Evolutionary conservation across 495 filamentous ascomycete genomes (phyloP), one percentile per base, ranked within the genome.

Genomic region (Penicillium daleae): DNA sequence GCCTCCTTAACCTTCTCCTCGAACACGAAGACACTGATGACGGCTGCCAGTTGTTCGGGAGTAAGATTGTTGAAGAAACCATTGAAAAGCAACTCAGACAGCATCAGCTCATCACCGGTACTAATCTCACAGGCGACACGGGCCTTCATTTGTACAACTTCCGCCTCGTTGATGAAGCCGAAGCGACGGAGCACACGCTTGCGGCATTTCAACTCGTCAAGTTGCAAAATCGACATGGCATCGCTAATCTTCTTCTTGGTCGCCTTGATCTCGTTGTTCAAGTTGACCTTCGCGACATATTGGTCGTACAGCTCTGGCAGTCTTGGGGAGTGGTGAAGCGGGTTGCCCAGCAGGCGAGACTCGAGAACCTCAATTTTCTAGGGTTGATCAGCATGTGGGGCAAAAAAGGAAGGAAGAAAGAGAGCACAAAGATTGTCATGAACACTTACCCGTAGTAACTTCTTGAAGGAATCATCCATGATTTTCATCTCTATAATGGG

Each of bases 61-160:
- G 86, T 87, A 29, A 98, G 81, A 67, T 97, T 92, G 74, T 98
- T 98, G 83, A 99, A 99, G 82, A 97, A 97, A 57, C 93, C 86
- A 75, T 97, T 96, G 80, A 99, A 97, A 5, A 99, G 84, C 31
- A 99, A 80, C 76, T 99, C 96, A 48, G 89, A 90, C 3, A 99
- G 85, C 66, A 99, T 86, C 27, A 98, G 80, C 69, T 98, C 96
- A 64, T 97, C 93, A 56, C 89, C 89, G 3, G 93, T 95, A 67
- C 91, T 94, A 60, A 99, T 98, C 80, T 98, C 95, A 76, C 95
- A 99, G 9, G 95, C 95, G 7, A 97, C 95, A 33, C 95, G 87
- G 7, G 92, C 95, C 79, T 99, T 99, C 67, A 97, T 83, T 78
- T 97, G 87, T 53, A 99, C 92, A 8, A 98, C 92, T 70, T 97